These are phyloP conservation scores for Albatrellus sp. DNA, from an alignment of 1,284 basidiomycete species.

Conservation along the genomic window DNA sequence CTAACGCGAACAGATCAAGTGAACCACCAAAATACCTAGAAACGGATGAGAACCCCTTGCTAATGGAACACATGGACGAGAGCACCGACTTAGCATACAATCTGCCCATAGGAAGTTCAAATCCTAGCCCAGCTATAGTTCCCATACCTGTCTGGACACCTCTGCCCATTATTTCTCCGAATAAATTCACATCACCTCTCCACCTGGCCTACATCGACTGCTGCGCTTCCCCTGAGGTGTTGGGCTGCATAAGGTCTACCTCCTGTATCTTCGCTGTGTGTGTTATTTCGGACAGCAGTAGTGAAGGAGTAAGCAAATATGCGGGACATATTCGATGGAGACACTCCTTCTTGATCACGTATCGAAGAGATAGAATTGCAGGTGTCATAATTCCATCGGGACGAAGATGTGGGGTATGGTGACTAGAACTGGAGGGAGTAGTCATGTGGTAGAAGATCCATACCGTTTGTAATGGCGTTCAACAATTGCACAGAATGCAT, in stretches of 20 bases:
- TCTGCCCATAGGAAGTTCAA: slow-evolving; percentile 77
- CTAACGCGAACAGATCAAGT: slow-evolving; percentile 62
- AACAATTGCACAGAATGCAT: slow-evolving; percentile 83
- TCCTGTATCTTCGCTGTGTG: slow-evolving; percentile 18
- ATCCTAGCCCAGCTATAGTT: slow-evolving; percentile 74
- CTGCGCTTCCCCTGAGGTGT: slow-evolving; percentile 4
- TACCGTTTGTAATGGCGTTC: slow-evolving; percentile 48
- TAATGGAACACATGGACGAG: background rate
- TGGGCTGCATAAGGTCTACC: slow-evolving; percentile 3
- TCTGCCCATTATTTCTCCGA: slow-evolving; percentile 64
- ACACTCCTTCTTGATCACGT: slow-evolving; percentile 77
- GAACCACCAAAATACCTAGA: slow-evolving; percentile 67
- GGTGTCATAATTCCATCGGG: slow-evolving; percentile 22
- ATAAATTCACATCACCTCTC: slow-evolving; percentile 29
- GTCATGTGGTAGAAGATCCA: slow-evolving; percentile 19
- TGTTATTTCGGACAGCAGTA: slow-evolving; percentile 42
- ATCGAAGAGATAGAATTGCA: slow-evolving; percentile 67
- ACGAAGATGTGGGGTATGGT: slow-evolving; percentile 55
- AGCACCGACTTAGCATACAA: slow-evolving; percentile 54
- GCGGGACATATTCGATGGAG: slow-evolving; percentile 57
- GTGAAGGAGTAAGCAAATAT: slow-evolving; percentile 91
- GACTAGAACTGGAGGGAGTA: slow-evolving; percentile 54
- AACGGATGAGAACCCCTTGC: background rate
- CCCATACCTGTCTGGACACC: slow-evolving; percentile 66
- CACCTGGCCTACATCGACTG: background rate